Base-by-base conservation (phyloP, 2,329 filamentous ascomycete species). In the Colletotrichum somersetense region DNA sequence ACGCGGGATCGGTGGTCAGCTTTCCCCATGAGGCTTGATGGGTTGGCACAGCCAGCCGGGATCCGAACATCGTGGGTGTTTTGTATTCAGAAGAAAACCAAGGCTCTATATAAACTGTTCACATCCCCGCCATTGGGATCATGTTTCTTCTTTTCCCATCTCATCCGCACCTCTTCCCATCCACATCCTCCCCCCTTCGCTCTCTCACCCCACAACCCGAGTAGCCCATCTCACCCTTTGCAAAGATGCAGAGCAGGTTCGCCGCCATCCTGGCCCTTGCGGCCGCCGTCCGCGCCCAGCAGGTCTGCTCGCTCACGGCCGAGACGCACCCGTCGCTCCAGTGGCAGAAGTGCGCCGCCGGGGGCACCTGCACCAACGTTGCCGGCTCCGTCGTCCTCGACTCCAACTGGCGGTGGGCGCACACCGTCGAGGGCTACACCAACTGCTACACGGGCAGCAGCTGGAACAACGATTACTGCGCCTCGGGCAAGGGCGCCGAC, bases 351-450 rank as follows among this genome's bases (percentile, higher is more conserved):
- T 91, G 89, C 80, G 85, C 86, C 46, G 77, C 80, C 30, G 82
- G 80, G 67, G 86, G 87, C 71, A 81, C 79, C 66, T 91, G 89
- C 82, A 84, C 81, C 35, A 81, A 79, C 65, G 83, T 87, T 75
- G 75, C 77, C 52, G 87, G 85, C 53, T 85, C 84, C 46, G 83
- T 91, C 55, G 87, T 87, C 65, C 80, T 91, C 75, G 89, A 91
- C 74, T 79, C 88, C 76, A 91, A 90, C 82, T 91, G 88, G 88
- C 86, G 89, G 72, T 91, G 89, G 89, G 82, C 88, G 71, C 88
- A 90, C 79, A 78, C 78, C 23, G 78, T 81, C 63, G 75, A 78
- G 6, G 81, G 83, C 64, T 82, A 79, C 74, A 86, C 83, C 75
- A 90, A 90, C 82, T 89, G 88, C 83, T 89, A 89, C 80, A 84